These are phyloP conservation scores for Casuarina equisetifolia DNA, from an alignment of 306 rosid species.

Conservation along the genomic window DNA sequence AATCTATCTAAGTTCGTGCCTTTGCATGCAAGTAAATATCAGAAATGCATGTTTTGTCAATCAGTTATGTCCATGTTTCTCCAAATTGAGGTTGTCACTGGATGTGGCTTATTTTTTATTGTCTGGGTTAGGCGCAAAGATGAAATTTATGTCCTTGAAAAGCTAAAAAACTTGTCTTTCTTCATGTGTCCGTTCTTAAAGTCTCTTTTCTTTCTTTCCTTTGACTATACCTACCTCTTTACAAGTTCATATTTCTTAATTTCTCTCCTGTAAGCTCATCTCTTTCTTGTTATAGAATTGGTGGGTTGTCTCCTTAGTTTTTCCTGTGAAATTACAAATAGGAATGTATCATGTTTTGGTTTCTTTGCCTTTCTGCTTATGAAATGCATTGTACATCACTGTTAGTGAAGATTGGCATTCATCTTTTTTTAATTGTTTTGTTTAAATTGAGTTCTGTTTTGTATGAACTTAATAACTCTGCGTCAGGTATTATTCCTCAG, in stretches of 20 bases:
- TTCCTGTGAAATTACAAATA: not conserved
- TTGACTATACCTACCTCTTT: not conserved
- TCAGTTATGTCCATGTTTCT: not conserved
- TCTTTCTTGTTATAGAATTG: not conserved
- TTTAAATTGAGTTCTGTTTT: not conserved
- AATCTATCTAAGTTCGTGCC: not conserved
- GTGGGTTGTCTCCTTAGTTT: not conserved
- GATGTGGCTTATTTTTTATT: not conserved
- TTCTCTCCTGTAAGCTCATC: not conserved
- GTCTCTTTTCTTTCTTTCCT: not conserved
- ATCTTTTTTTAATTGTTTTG: not conserved
- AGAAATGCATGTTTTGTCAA: not conserved
- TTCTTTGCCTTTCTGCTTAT: not conserved
- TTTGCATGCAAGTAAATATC: not conserved
- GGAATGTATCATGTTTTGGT: not conserved
- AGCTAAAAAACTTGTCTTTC: not conserved
- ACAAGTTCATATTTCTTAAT: not conserved
- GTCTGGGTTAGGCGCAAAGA: not conserved
- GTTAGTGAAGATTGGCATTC: not conserved
- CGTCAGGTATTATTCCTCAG: not conserved
- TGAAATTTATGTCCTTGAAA: not conserved
- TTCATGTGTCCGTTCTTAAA: not conserved
- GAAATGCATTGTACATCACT: not conserved
- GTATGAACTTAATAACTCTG: not conserved
- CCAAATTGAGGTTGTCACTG: slow-evolving; percentile 6